phyloP scores from a whole-genome alignment of 1,284 basidiomycete genomes.

The Moniliophthora roreri region DNA sequence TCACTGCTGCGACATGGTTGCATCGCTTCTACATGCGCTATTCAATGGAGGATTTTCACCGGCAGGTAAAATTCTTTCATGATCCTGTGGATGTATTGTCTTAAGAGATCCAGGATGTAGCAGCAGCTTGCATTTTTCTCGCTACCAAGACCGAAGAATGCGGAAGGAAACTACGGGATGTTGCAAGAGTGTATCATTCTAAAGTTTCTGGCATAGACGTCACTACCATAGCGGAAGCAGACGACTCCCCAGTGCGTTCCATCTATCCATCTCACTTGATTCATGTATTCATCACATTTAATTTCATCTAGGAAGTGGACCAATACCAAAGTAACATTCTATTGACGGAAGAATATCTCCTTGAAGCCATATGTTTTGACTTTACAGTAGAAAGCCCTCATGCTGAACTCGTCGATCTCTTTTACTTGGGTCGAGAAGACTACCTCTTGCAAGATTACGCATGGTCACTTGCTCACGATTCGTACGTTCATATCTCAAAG shows the following conservation, averaged over 20 bases:
- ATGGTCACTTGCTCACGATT: constrained; percentile 83
- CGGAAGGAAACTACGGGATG: constrained; percentile 81
- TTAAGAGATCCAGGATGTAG: constrained; percentile 65
- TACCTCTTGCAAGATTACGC: constrained; percentile 64
- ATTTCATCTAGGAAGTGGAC: constrained; percentile 63
- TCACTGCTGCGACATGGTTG: constrained; percentile 86
- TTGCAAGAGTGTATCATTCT: constrained; percentile 75
- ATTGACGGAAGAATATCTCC: constrained; percentile 77
- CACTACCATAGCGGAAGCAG: constrained; percentile 50
- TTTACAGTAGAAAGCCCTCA: constrained; percentile 85
- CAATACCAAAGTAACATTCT: constrained; percentile 75
- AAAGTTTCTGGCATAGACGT: constrained; percentile 63
- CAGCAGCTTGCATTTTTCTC: constrained; percentile 87
- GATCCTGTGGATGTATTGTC: neutral
- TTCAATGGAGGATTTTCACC: constrained; percentile 81
- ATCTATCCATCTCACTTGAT: constrained; percentile 4
- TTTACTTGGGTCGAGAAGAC: constrained; percentile 51
- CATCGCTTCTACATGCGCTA: constrained; percentile 95
- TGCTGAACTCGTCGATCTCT: constrained; percentile 67
- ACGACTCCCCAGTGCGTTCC: constrained; percentile 57
- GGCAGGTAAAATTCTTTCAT: constrained; percentile 51
- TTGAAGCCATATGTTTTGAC: constrained; percentile 92
- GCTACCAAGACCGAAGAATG: constrained; percentile 92
- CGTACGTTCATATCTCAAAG: constrained; percentile 47
- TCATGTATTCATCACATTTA: neutral